Percentiles rank a stretch among this genome's conserved stretches.
phyloP scores from a whole-genome alignment of 345 rosid genomes.

The Draba incana region DNA sequence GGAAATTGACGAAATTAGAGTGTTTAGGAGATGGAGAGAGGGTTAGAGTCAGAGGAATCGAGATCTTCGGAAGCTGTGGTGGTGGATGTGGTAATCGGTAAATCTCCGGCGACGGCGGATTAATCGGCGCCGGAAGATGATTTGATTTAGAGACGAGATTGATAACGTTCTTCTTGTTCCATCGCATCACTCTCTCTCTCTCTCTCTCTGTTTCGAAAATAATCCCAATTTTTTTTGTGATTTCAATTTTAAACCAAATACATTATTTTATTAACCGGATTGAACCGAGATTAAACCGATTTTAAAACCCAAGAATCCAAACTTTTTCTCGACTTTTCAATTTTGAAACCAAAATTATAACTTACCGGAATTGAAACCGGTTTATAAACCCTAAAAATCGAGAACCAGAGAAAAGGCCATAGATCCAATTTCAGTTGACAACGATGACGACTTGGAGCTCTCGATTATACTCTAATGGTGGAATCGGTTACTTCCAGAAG shows the following conservation, averaged over 20 bases:
- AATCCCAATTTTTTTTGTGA: too few relatives aligned
- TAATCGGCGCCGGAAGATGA: conserved; percentile 41
- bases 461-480: conserved; percentile 19
- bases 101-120: conserved; percentile 40
- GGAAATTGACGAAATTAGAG: conserved; percentile 53
- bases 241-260: not conserved
- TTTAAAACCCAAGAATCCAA: too few relatives aligned
- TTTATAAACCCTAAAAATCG: conserved; percentile 13
- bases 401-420: conserved; percentile 21
- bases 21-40: conserved; percentile 60
- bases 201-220: too few relatives aligned
- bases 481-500: conserved; percentile 30
- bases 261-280: not conserved
- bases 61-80: conserved; percentile 31
- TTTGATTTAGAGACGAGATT: conserved; percentile 44
- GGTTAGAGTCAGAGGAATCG: conserved; percentile 61
- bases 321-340: too few relatives aligned
- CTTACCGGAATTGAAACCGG: too few relatives aligned
- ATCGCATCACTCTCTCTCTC: conserved; percentile 28
- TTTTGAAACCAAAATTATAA: too few relatives aligned
- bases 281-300: conserved; percentile 7
- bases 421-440: conserved; percentile 1
- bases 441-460: conserved; percentile 37
- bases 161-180: conserved; percentile 53
- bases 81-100: conserved; percentile 51